phyloP scores from a whole-genome alignment of 2,329 filamentous ascomycete genomes.

The Aureobasidium leucospermi region DNA sequence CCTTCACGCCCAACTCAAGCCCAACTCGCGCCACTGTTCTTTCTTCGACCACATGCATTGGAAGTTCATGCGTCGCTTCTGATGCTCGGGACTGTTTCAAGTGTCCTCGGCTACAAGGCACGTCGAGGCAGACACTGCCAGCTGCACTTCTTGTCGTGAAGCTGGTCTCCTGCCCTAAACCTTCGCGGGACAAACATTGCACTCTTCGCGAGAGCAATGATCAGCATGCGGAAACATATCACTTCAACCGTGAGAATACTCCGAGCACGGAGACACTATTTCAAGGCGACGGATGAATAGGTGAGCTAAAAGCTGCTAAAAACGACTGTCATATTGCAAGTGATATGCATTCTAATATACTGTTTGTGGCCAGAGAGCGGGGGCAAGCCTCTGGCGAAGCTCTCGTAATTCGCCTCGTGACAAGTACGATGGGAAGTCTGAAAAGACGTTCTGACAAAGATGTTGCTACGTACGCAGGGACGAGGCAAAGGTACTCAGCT shows the following conservation, averaged over 20 bases:
- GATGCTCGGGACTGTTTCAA: too few species aligned
- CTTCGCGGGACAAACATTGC: neutral
- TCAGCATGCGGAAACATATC: neutral
- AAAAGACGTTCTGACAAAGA: neutral
- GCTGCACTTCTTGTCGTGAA: neutral
- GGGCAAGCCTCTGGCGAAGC: neutral
- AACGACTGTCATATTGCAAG: neutral
- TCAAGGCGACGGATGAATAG: neutral
- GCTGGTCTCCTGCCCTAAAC: neutral
- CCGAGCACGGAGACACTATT: neutral
- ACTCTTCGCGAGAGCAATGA: neutral
- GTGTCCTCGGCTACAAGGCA: too few species aligned
- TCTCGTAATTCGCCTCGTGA: neutral
- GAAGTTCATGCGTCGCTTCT: neutral
- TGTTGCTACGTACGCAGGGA: neutral
- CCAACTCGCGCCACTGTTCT: neutral
- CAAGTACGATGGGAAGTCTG: neutral
- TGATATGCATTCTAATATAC: slow-evolving; percentile 9
- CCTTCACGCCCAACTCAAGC: neutral
- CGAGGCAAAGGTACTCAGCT: neutral
- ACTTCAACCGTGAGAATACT: neutral
- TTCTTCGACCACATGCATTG: neutral
- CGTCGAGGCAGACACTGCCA: neutral
- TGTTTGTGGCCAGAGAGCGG: slow-evolving; percentile 3
- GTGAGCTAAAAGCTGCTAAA: neutral